phyloP scores from a whole-genome alignment of 495 filamentous ascomycete species.

The Penicillium herquei region DNA sequence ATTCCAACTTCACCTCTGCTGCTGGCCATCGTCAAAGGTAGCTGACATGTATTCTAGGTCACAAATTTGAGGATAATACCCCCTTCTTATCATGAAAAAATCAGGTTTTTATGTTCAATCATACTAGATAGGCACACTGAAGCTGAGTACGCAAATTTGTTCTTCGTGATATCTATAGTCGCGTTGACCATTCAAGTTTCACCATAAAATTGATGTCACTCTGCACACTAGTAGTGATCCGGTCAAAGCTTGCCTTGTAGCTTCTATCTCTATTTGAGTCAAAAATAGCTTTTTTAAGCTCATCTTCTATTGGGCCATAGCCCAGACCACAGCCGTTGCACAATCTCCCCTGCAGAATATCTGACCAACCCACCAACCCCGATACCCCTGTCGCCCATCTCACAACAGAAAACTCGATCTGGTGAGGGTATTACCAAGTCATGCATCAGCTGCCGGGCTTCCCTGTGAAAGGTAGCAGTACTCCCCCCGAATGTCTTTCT shows the following conservation, averaged over 20 bases:
- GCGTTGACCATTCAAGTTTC: not conserved
- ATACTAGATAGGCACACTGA: too few relatives aligned
- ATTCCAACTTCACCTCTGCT: too few relatives aligned
- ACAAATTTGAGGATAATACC: too few relatives aligned
- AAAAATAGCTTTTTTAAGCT: conserved; percentile 26
- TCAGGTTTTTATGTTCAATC: too few relatives aligned
- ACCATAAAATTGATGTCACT: not conserved
- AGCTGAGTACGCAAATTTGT: too few relatives aligned
- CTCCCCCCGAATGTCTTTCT: not conserved
- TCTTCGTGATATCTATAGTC: not conserved
- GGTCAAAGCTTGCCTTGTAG: not conserved
- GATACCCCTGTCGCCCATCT: not conserved
- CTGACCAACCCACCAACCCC: not conserved
- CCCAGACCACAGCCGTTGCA: conserved; percentile 3
- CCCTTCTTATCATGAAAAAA: too few relatives aligned
- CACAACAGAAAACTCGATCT: not conserved
- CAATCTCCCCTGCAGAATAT: conserved; percentile 1
- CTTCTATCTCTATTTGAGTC: not conserved
- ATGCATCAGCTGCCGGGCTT: conserved; percentile 4
- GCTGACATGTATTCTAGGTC: too few relatives aligned
- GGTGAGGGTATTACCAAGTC: conserved; percentile 4
- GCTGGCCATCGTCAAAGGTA: too few relatives aligned
- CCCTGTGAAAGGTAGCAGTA: conserved; percentile 7
- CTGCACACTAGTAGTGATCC: not conserved
- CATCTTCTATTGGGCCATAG: conserved; percentile 5